These are phyloP conservation scores for Lunularia cruciata DNA, from an alignment of 225 moss, liverwort and hornwort species.

Conservation along the genomic window DNA sequence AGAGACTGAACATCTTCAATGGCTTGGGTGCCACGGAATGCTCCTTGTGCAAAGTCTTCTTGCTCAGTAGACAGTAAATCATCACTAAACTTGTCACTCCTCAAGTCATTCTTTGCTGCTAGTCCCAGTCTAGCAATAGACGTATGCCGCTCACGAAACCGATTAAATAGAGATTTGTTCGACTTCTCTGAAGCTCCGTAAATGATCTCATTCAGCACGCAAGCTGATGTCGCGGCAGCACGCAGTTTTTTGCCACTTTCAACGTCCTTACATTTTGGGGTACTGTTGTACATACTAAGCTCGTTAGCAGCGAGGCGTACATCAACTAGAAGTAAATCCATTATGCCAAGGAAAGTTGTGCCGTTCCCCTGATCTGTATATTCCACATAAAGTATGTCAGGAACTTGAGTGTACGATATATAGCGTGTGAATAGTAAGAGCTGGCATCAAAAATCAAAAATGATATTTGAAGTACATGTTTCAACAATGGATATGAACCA, in stretches of 20 bases:
- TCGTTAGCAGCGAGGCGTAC: slow-evolving; percentile 57
- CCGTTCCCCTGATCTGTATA: slow-evolving; percentile 64
- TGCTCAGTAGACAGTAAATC: not conserved
- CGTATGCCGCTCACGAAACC: slow-evolving; percentile 45
- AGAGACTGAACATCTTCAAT: slow-evolving; percentile 2
- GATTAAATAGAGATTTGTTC: slow-evolving; percentile 50
- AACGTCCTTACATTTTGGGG: slow-evolving; percentile 29
- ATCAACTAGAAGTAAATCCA: slow-evolving; percentile 62
- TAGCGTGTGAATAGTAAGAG: no score
- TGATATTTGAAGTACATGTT: no score
- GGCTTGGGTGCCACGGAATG: not conserved
- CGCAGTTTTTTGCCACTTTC: slow-evolving; percentile 64
- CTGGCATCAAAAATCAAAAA: no score
- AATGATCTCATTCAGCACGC: slow-evolving; percentile 73
- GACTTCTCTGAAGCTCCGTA: slow-evolving; percentile 84
- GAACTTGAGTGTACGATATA: no score
- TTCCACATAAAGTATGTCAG: not conserved
- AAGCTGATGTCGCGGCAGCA: slow-evolving; percentile 75
- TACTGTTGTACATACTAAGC: slow-evolving; percentile 36
- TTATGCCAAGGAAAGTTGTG: slow-evolving; percentile 56
- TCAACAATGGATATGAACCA: no score
- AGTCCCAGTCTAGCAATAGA: slow-evolving; percentile 1
- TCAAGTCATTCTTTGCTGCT: not conserved
- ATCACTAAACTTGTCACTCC: not conserved
- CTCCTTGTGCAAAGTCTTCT: not conserved